A percentile compares a stretch with the other conserved stretches of the same genome.
These are phyloP conservation scores for Arthroderma sp. DNA, from an alignment of 2,329 filamentous ascomycete genomes.

Conservation along the genomic window DNA sequence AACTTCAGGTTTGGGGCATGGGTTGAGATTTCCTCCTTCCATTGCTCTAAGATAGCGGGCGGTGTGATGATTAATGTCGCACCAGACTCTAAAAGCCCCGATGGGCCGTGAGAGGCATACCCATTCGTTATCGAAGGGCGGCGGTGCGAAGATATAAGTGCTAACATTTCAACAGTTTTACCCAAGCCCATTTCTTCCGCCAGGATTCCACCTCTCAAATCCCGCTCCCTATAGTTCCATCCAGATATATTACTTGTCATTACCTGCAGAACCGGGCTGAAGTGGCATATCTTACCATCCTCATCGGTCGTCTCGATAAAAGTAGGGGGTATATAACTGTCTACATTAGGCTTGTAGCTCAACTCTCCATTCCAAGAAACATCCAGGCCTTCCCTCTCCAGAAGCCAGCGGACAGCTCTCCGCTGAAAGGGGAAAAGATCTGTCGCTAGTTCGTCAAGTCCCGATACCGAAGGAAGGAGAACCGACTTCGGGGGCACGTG, in stretches of 20 bases:
- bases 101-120: slow-evolving; percentile 11
- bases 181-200: slow-evolving; percentile 40
- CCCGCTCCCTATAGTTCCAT: slow-evolving; percentile 20
- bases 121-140: slow-evolving; percentile 12
- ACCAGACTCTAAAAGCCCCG: slow-evolving; percentile 28
- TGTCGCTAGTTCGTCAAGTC: slow-evolving; percentile 23
- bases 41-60: slow-evolving; percentile 48
- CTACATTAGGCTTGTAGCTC: slow-evolving; percentile 8
- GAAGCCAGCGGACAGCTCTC: slow-evolving; percentile 34
- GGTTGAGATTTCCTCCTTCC: slow-evolving; percentile 45
- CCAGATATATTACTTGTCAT: slow-evolving; percentile 24
- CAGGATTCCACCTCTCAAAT: slow-evolving; percentile 32
- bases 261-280: slow-evolving; percentile 30
- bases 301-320: slow-evolving; percentile 27
- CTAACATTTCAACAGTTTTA: slow-evolving; percentile 38
- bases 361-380: slow-evolving; percentile 21
- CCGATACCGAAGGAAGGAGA: slow-evolving; percentile 21
- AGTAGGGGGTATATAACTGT: slow-evolving; percentile 18
- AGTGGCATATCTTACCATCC: slow-evolving; percentile 26
- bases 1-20: slow-evolving; percentile 47
- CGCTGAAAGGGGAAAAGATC: slow-evolving; percentile 37
- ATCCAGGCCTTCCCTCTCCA: slow-evolving; percentile 30
- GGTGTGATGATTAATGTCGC: slow-evolving; percentile 53
- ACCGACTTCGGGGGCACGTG: slow-evolving; percentile 28
- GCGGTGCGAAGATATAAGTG: slow-evolving; percentile 31